Evolutionary conservation across 805 yeast genomes (phyloP), one percentile per base, ranked within the genome.

Genomic region (Starmerella stellata): DNA sequence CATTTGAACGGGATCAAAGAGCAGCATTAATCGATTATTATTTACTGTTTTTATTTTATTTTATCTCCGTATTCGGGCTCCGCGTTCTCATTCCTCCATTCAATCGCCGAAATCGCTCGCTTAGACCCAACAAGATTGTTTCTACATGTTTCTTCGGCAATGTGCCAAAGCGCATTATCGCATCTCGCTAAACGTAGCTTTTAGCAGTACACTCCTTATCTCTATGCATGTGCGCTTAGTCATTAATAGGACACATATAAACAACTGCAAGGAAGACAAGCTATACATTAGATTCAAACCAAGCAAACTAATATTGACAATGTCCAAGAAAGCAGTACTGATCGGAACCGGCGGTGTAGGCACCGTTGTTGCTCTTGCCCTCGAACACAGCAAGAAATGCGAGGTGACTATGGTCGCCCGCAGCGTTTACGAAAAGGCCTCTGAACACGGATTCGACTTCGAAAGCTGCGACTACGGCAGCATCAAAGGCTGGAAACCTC

Each of bases 321-420:
- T 36, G 38, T 5, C 19, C 43, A 46, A 55, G 21, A 61, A 62
- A 37, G 72, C 75, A 15, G 61, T 80, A 11, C 60, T 80, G 9
- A 67, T 80, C 30, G 93, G 93, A 9, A 68, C 81, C 32, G 94
- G 93, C 14, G 93, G 93, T 29, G 90, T 81, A 9, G 94, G 94
- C 28, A 67, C 81, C 15, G 69, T 81, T 25, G 74, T 77, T 2
- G 80, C 92, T 0, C 65, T 74, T 36, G 70, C 78, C 0, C 61
- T 81, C 24, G 64, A 62, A 46, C 53, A 55, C 30, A 61, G 66
- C 33, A 70, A 66, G 0, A 55, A 61, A 32, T 63, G 71, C 8
- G 61, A 62, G 19, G 74, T 78, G 11, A 70, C 82, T 2, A 60
- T 72, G 13, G 77, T 76, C 4, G 66, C 75, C 3, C 66, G 90